These are phyloP conservation scores for Phytophthora citrophthora DNA, from an alignment of 352 stramenopile species.

Conservation along the genomic window DNA sequence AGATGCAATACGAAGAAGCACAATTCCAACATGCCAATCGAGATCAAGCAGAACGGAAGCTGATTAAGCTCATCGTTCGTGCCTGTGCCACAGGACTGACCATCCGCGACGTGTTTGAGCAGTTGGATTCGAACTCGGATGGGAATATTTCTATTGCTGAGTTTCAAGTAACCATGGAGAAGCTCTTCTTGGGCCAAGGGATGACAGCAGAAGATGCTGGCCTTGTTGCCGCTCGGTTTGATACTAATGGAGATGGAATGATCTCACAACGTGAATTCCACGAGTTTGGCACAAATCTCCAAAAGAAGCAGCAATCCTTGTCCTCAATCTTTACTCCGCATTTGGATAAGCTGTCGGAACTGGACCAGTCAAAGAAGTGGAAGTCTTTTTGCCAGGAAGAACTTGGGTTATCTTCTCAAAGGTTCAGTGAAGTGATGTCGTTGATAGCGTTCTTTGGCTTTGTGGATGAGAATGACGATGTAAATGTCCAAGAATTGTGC, in stretches of 20 bases:
- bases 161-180: conserved; percentile 59
- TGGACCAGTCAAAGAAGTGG: conserved; percentile 38
- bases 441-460: conserved; percentile 42
- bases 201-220: conserved; percentile 46
- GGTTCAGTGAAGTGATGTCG: conserved; percentile 21
- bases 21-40: conserved; percentile 20
- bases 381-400: conserved; percentile 37
- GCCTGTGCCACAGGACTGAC: conserved; percentile 53
- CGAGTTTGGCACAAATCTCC: conserved; percentile 53
- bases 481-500: conserved; percentile 40
- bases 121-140: conserved; percentile 76
- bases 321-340: conserved; percentile 34
- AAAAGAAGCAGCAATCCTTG: conserved; percentile 38
- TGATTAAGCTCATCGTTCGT: conserved; percentile 67
- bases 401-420: conserved; percentile 31
- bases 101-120: conserved; percentile 71
- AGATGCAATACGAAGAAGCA: conserved; percentile 21
- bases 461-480: conserved; percentile 22
- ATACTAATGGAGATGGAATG: conserved; percentile 59
- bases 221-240: conserved; percentile 54
- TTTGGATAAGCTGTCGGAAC: conserved; percentile 13
- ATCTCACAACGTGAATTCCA: conserved; percentile 73
- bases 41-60: conserved; percentile 52
- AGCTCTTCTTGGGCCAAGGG: conserved; percentile 48
- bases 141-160: conserved; percentile 62